Evolutionary conservation across 495 filamentous ascomycete species (phyloP), one percentile per base, ranked within the genome.

Genomic region (Penicillium pancosmium): DNA sequence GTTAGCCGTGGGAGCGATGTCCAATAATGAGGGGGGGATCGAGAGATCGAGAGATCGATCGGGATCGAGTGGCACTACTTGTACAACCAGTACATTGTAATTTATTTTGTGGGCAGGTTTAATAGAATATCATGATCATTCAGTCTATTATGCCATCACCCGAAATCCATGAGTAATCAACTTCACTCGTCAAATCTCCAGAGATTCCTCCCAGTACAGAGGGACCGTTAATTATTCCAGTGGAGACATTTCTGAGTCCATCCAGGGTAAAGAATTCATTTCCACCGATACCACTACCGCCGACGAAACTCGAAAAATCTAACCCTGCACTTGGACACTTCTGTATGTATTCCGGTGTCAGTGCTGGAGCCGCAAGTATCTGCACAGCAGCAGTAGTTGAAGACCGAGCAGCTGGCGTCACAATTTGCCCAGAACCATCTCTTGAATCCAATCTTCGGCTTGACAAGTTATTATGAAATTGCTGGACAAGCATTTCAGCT

Each of bases 261-360:
- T 46, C 41, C 5, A 46, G 9, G 0, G 41, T 7, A n/a, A 46
- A 18, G n/a, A 18, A 13, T 5, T 3, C 41, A 46, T 19, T 11
- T 16, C 23, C 10, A 6, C 5, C 19, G 8, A 13, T 43, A 4
- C 25, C 38, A 15, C 25, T 47, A n/a, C 44, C 44, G 27, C 43
- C 56, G 27, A 31, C 13, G 34, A 41, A 10, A 58, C 51, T 19
- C 44, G 35, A 21, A 47, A 52, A 6, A 18, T 38, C 9, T 4
- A 35, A 16, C 9, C n/a, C 19, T 18, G 25, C 16, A 5, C 25
- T 15, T 8, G 52, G 15, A 27, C 44, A 13, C 4, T 1, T 40
- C 36, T 57, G 48, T 3, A 59, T 50, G 38, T 59, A 59, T 25
- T 59, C 56, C 41, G 56, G 56, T 2, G 56, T 59, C 50, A 59